phyloP scores from a whole-genome alignment of 371 early-diverging fungal genomes.

The Mucor velutinosus region DNA sequence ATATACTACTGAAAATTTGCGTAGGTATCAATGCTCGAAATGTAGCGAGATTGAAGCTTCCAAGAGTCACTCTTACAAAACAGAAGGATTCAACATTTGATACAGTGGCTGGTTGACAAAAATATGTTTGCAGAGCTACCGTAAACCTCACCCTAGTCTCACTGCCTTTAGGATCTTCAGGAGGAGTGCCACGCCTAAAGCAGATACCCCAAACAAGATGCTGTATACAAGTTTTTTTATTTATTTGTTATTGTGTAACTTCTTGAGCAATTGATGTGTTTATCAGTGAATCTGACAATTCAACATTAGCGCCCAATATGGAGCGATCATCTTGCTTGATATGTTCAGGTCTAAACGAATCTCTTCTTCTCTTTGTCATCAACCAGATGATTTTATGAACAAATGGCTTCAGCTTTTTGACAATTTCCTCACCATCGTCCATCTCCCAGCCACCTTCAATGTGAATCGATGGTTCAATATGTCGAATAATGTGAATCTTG shows the following conservation, averaged over 20 bases:
- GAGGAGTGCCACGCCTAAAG: no score
- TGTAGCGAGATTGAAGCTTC: no score
- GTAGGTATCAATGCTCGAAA: no score
- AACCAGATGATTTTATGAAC: slow-evolving; percentile 47
- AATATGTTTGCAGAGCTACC: no score
- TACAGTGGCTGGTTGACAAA: no score
- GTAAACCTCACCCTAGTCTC: no score
- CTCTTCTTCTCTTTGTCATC: slow-evolving; percentile 39
- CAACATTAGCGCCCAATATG: slow-evolving; percentile 40
- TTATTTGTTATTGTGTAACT: slow-evolving; percentile 11
- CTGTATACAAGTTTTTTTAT: background rate
- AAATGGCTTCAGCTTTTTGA: slow-evolving; percentile 41
- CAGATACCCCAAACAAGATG: no score
- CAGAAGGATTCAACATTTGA: no score
- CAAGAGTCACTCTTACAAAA: no score
- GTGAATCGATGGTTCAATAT: slow-evolving; percentile 49
- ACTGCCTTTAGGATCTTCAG: no score
- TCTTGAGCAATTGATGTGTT: slow-evolving; percentile 44
- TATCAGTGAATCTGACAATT: slow-evolving; percentile 40
- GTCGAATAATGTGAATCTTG: slow-evolving; percentile 52
- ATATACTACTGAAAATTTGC: no score
- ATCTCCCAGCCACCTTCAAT: slow-evolving; percentile 58
- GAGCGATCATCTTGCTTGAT: slow-evolving; percentile 35
- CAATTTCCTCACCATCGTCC: slow-evolving; percentile 55
- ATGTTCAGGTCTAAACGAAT: slow-evolving; percentile 30